Base-by-base conservation (phyloP, 1,139 yeast genomes). In the Saccharomycopsis hybrid region DNA sequence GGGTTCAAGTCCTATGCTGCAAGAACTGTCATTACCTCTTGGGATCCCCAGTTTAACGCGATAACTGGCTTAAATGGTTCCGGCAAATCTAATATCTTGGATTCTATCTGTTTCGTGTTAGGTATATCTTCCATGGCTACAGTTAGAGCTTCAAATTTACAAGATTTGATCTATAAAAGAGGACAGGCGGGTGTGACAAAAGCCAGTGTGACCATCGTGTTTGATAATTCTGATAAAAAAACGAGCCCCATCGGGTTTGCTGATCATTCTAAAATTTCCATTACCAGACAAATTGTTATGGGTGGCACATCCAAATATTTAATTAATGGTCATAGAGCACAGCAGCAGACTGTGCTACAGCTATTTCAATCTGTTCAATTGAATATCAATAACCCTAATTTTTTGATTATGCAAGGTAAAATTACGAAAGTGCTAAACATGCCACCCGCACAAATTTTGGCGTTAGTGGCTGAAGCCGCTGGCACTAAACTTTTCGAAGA, bases 161-260 rank as follows among this genome's bases (percentile, higher is more conserved):
- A 92, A 61, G 99, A 94, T 65, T 76, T 94, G 64, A 92, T 94
- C 52, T 92, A 92, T 65, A 92, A 92, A 61, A 78, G 97, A 59
- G 98, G 98, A 7, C 98, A 92, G 64, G 97, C 98, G 0, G 98
- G 98, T 56, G 92, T 92, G 7, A 90, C 97, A 1, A 90, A 89
- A 64, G 98, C 98, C 1, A 85, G 95, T 62, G 98, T 94, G 1
- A 89, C 98, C 0, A 88, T 94, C 50, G 96, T 92, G 2, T 94
- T 94, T 63, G 95, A 90, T 65, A 94, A 92, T 61, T 65, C 77
- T 31, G 97, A 90, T 59, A 72, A 77, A 51, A 65, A 77, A 2
- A 83, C 79, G 57, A 81, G 94, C 0, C 97, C 97, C 1, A 83
- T 89, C 52, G 96, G 96, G 4, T 90, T 88, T 61, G 94, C 85